phyloP scores from a whole-genome alignment of 192 early-diverging fungal genomes.

The Entrophospora sp. region DNA sequence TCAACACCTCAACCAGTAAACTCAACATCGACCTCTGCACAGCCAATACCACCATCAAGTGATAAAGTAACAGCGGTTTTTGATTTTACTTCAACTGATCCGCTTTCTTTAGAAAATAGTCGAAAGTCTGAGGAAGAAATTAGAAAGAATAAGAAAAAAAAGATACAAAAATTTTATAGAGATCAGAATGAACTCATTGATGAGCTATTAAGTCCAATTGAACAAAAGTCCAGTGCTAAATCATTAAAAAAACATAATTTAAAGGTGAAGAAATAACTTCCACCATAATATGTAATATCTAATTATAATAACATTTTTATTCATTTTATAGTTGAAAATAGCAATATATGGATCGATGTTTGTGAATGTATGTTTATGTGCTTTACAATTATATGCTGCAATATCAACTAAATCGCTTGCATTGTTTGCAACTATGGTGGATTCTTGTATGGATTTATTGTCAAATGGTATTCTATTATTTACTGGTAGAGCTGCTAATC shows the following conservation, averaged over 20 bases:
- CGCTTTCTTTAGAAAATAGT: conserved; percentile 28
- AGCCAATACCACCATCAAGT: neutral
- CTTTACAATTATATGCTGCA: conserved; percentile 64
- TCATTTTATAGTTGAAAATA: conserved; percentile 44
- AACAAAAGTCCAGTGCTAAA: too few relatives aligned
- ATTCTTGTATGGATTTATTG: conserved; percentile 74
- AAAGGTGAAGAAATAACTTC: too few relatives aligned
- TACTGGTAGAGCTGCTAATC: conserved; percentile 50
- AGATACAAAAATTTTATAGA: conserved; percentile 68
- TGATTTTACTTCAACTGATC: conserved; percentile 29
- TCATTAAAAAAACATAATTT: too few relatives aligned
- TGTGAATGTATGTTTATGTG: conserved; percentile 59
- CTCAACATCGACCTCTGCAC: too few relatives aligned
- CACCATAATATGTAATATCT: too few relatives aligned
- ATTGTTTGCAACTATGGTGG: conserved; percentile 73
- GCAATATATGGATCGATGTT: conserved; percentile 61
- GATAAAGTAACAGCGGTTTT: too few relatives aligned
- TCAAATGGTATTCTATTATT: conserved; percentile 55
- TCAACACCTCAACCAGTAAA: too few relatives aligned
- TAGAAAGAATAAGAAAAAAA: conserved; percentile 29
- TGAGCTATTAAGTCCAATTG: conserved; percentile 51
- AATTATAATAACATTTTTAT: too few relatives aligned
- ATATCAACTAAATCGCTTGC: conserved; percentile 63
- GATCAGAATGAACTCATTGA: conserved; percentile 78
- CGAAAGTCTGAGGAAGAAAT: conserved; percentile 47